Evolutionary conservation across 805 yeast genomes (phyloP), one percentile per base, ranked within the genome.

Genomic region (Kazachstania martiniae): DNA sequence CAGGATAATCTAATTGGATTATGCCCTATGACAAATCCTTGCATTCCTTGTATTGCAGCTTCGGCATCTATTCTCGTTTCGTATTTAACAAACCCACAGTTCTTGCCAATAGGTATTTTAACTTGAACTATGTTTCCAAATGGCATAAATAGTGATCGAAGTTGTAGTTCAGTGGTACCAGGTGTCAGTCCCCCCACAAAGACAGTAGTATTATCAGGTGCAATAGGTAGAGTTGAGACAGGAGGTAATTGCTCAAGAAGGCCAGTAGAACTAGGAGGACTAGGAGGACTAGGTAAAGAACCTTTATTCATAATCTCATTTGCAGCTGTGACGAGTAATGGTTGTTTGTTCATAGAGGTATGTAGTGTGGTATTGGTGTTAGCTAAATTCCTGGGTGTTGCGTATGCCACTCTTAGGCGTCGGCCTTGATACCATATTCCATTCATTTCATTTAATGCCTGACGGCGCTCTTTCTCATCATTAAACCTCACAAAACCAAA

Each of bases 341-440:
- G 29, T 34, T 29, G 12, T 30, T 38, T 9, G 13, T 15, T 17
- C 12, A 12, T 21, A 5, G 10, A 15, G 27, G 35, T 23, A 32
- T 31, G 10, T 15, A 26, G 28, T 27, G 39, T 3, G n/a, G n/a
- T n/a, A n/a, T n/a, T n/a, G n/a, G n/a, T n/a, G n/a, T n/a, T n/a
- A n/a, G n/a, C n/a, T n/a, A n/a, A n/a, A 46, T 66, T 71, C 47
- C 84, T 68, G 24, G 91, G 85, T 3, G 87, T 77, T 3, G 93
- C 91, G 28, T 76, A 61, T 1, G 91, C 89, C 4, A 81, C 87
- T 45, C 89, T 61, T 31, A 81, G 62, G 24, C 79, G 77, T 43
- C 89, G 62, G 3, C 87, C 89, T 24, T 82, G 85, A 47, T 81
- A 71, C 81, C 83, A 76, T 25, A 70, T 74, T 12, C 87, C 87